Evolutionary conservation across 768 basidiomycete species (phyloP).

Genomic region (Leccinum rimulosum): DNA sequence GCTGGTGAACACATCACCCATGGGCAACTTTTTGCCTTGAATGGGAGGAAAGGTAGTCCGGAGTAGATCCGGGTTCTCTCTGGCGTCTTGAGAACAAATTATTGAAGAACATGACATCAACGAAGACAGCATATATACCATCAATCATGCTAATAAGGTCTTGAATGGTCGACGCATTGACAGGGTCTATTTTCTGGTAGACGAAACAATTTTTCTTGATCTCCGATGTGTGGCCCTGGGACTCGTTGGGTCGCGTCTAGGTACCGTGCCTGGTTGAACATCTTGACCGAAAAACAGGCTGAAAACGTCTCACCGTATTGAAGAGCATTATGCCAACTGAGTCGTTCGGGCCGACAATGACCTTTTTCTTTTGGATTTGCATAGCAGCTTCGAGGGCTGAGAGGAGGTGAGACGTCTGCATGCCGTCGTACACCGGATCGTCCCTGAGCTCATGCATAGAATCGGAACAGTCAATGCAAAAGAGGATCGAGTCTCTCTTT

Average conservation of each 20-base stretch:
- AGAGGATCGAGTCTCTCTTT: conserved; percentile 85
- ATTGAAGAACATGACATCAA: conserved; percentile 1
- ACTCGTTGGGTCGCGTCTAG: conserved; percentile 28
- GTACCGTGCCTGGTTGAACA: background rate
- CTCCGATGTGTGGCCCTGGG: conserved; percentile 45
- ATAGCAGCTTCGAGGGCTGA: conserved; percentile 79
- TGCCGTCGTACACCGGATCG: conserved; percentile 61
- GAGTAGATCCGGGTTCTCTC: conserved; percentile 59
- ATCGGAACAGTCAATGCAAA: conserved; percentile 90
- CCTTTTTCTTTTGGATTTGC: conserved; percentile 87
- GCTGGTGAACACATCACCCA: conserved; percentile 88
- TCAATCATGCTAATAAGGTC: conserved; percentile 76
- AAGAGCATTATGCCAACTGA: conserved; percentile 88
- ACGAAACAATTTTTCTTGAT: conserved; percentile 70
- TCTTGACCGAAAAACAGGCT: background rate
- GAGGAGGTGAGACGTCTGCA: conserved; percentile 73
- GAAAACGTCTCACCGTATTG: conserved; percentile 69
- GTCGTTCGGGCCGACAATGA: conserved; percentile 85
- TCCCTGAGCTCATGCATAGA: conserved; percentile 81
- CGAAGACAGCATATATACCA: conserved; percentile 42
- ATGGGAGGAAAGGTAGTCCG: conserved; percentile 63
- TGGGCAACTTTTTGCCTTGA: conserved; percentile 57
- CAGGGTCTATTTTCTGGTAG: conserved; percentile 71
- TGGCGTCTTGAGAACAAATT: conserved; percentile 45
- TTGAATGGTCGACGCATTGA: conserved; percentile 81